Percentiles rank a stretch among this genome's conserved stretches.
Conservation (phyloP, 331 rosid genomes). For the Quercus lobata region DNA sequence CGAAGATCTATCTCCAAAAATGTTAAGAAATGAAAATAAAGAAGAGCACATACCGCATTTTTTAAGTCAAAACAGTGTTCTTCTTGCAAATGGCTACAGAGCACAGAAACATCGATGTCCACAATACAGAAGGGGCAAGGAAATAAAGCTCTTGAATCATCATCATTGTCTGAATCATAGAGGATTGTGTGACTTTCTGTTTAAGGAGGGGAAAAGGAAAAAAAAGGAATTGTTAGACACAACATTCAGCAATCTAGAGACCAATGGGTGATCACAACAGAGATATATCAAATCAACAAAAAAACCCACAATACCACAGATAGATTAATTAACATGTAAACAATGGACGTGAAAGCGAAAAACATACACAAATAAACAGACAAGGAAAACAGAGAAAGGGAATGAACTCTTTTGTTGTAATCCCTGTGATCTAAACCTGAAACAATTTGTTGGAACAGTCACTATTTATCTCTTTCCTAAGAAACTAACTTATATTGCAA, state of each 20-base stretch:
- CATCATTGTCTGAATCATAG: constrained; percentile 66
- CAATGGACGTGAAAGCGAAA: neutral
- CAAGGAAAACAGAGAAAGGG: neutral
- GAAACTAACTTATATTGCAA: neutral
- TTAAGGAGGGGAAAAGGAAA: neutral
- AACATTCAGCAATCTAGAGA: neutral
- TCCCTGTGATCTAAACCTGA: neutral
- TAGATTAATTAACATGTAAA: neutral
- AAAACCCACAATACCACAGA: neutral
- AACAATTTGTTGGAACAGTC: neutral
- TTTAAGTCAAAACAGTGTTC: constrained; percentile 79
- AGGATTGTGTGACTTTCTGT: constrained; percentile 48
- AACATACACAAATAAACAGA: neutral
- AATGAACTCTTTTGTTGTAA: neutral
- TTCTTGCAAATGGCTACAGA: constrained; percentile 72
- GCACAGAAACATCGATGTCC: constrained; percentile 57
- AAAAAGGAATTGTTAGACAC: neutral
- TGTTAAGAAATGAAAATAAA: neutral
- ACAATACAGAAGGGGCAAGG: constrained; percentile 89
- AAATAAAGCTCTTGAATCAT: constrained; percentile 46
- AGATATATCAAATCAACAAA: neutral
- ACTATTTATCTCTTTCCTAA: neutral
- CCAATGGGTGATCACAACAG: neutral
- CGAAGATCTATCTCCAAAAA: too few relatives aligned
- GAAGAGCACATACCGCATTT: constrained; percentile 52